Base-by-base conservation (phyloP, 2,329 filamentous ascomycete genomes). In the Trichoderma polysporum region DNA sequence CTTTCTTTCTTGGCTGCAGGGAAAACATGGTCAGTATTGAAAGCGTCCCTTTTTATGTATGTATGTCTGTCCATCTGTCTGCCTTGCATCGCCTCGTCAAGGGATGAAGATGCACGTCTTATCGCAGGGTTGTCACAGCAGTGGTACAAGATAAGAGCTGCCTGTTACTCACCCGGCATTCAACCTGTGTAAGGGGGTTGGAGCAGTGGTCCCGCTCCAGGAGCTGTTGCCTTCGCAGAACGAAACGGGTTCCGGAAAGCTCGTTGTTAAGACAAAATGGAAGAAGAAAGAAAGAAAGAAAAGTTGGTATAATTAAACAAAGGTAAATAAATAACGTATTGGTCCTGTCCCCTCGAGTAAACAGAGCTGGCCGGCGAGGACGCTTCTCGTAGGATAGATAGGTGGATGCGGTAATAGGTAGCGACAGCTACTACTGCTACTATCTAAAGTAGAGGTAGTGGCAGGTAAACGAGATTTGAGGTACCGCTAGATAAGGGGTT, bases 1-100 rank as follows among this genome's bases (percentile, higher is more conserved):
- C 79, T 83, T 73, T 83, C 79, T 76, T 84, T 85, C 80, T 84
- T 68, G 66, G 50, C 66, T 68, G 41, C n/a, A 45, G 41, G 17
- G 41, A 65, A 49, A 9, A 22, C 52, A 65, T 58, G 29, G 49
- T 64, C 37, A 64, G 60, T 29, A 25, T 45, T 12, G 12, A 59
- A 35, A 27, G 22, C 29, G 37, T 13, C 31, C 39, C 61, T 57
- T 19, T 35, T 64, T 17, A 49, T 47, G 61, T 27, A 15, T 57
- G 31, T 56, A 27, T 22, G 33, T 13, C 53, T 58, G 45, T 25
- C 63, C 45, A 25, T 45, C 47, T 56, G 61, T 56, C 35, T 62
- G 57, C n/a, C 22, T 12, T 49, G 57, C 57, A 22, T 61, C 22
- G 41, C 3, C 58, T 53, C 25, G 35, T 35, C 37, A 56, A 56